These are phyloP conservation scores for Arachnomyces sp. DNA, from an alignment of 2,329 filamentous ascomycete species.

Conservation along the genomic window DNA sequence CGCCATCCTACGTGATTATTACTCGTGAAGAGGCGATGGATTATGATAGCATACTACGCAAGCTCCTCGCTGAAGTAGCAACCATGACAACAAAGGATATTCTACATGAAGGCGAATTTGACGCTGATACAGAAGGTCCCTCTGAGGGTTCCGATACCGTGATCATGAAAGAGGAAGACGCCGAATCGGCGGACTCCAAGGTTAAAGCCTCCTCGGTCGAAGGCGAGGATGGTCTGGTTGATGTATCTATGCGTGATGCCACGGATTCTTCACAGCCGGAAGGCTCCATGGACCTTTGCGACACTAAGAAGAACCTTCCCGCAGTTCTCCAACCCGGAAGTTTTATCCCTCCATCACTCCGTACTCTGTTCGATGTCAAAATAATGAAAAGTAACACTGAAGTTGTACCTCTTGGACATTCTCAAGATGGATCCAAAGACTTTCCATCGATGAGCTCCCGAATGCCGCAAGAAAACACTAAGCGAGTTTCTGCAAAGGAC, in stretches of 20 bases:
- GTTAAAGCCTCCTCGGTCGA: constrained; percentile 72
- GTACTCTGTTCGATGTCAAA: constrained; percentile 69
- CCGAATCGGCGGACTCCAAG: constrained; percentile 60
- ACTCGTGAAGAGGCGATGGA: constrained; percentile 62
- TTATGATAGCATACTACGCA: constrained; percentile 68
- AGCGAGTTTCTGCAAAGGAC: constrained; percentile 12
- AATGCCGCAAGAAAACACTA: constrained; percentile 22
- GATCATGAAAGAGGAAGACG: constrained; percentile 53
- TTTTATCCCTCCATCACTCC: constrained; percentile 57
- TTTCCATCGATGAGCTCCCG: constrained; percentile 51
- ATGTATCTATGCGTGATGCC: constrained; percentile 74
- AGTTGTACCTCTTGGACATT: constrained; percentile 64
- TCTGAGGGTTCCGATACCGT: constrained; percentile 61
- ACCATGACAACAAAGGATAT: constrained; percentile 66
- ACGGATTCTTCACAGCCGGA: constrained; percentile 25
- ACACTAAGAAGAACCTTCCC: constrained; percentile 12
- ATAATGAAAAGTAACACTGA: constrained; percentile 52
- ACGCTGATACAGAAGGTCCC: constrained; percentile 43
- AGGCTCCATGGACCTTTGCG: constrained; percentile 7
- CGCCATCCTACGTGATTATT: constrained; percentile 60
- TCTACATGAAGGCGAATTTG: constrained; percentile 46
- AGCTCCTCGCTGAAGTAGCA: constrained; percentile 67
- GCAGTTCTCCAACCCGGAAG: constrained; percentile 44
- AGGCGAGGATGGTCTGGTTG: constrained; percentile 83
- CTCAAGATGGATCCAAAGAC: constrained; percentile 49